Base-by-base conservation (phyloP, 2,329 filamentous ascomycete species). In the Monosporascus sp. region DNA sequence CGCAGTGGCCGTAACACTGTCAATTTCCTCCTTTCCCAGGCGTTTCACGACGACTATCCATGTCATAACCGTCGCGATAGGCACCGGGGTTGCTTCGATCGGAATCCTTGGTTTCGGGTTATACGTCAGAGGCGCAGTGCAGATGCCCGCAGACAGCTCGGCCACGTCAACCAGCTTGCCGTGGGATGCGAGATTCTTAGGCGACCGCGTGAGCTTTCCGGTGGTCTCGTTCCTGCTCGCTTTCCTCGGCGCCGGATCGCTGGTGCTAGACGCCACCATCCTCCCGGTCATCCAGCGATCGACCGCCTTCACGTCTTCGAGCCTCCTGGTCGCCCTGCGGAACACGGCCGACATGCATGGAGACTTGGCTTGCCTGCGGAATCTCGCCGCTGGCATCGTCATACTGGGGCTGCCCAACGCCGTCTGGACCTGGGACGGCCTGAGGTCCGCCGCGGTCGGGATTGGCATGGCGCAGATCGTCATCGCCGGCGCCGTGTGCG, bases 281-380 rank as follows among this genome's bases (percentile, higher is more conserved):
- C 64, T 67, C 3, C 76, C 77, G 2, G 62, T 77, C 26, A 69
- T 81, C 45, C 68, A 70, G 26, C 69, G 72, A n/a, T 80, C 76
- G 34, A 74, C 77, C 7, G 73, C 74, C 46, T 81, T 77, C 56
- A 80, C 77, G 0, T 75, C 71, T 3, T 70, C 74, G 6, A 80
- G 72, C 61, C 67, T 80, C 24, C 68, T 67, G n/a, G 66, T 74
- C 14, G 72, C 72, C 24, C 69, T 78, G 50, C 73, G 77, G 31
- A 76, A 71, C 59, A 74, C 73, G 17, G 70, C 70, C 16, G 77
- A 81, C 58, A 81, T 82, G 78, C 66, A 72, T 26, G 72, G 69
- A 3, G 74, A 69, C 31, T 68, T 79, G 2, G 56, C 65, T 2
- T 68, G 73, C 38, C 71, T 76, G 66, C 71, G 75, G 22, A 69